Percentiles rank a stretch among this genome's conserved stretches.
Evolutionary conservation across 2,329 filamentous ascomycete genomes (phyloP).

Genomic region (Pseudogymnoascus sp.): DNA sequence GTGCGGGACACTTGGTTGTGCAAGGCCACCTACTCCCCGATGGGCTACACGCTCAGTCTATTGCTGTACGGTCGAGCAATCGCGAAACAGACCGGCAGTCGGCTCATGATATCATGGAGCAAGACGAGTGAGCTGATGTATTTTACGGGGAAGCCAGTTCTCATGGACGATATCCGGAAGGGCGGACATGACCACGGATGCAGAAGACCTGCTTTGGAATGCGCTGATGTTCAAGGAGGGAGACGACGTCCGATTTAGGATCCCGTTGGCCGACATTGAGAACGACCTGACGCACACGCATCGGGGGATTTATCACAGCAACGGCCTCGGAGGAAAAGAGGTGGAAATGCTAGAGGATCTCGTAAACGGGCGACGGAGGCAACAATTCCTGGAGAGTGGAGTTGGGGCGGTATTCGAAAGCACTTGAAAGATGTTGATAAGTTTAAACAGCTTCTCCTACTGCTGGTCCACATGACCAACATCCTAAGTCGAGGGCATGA

Average conservation of each 20-base stretch:
- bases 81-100: no score
- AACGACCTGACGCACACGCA: neutral
- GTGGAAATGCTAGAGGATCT: neutral
- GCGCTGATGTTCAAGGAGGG: constrained; percentile 8
- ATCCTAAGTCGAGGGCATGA: neutral
- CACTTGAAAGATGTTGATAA: neutral
- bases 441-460: neutral
- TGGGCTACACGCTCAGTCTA: no score
- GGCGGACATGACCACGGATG: neutral
- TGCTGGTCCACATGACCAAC: neutral
- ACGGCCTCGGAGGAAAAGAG: neutral
- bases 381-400: neutral
- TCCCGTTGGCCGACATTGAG: neutral
- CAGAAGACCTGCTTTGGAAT: constrained; percentile 1
- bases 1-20: no score
- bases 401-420: neutral
- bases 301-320: neutral
- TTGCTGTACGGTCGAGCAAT: no score
- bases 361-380: neutral
- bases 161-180: neutral
- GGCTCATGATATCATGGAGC: no score
- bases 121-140: no score
- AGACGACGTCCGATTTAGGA: neutral
- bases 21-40: no score
- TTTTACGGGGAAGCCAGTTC: no score